Evolutionary conservation across 306 rosid species (phyloP), one percentile per base, ranked within the genome.

Genomic region (Cicer pinnatifidum): DNA sequence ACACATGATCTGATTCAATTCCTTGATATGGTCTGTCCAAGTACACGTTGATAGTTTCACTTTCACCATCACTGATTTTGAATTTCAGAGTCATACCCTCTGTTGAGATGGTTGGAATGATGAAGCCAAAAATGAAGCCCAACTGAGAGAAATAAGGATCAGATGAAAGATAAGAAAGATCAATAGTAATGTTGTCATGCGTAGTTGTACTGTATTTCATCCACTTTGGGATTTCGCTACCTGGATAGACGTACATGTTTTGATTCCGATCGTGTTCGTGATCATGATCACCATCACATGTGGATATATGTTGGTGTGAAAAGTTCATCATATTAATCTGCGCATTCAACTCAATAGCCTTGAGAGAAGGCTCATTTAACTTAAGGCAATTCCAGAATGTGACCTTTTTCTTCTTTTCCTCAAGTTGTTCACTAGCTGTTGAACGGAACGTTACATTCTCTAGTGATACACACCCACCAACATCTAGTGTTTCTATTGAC

Each of bases 191-290:
- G 9, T 19, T 35, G 20, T 65, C 57, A 51, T 54, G 1, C 8
- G 8, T 8, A 9, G 23, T 78, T 28, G 78, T 64, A 23, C 48
- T 28, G 41, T 79, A 38, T 40, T 1, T 72, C 48, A 79, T n/a
- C 82, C 74, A 79, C 12, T 72, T 6, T 11, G 78, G 82, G 65
- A 72, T 41, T 0, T 19, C 19, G 19, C 69, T 44, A 41, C 82
- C 82, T 0, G 78, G 82, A 43, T 75, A 65, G 37, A 75, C 67
- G 8, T 71, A 79, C 1, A n/a, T 47, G 15, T 12, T 19, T 58
- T 38, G 43, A 60, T 51, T 51, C 12, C 41, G 51, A 13, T 50
- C 9, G 9, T 50, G 19, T n/a, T 50, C 54, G 7, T 50, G 17
- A 50, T 16, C 44, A 41, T 1, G 12, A 4, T 43, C 7, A 3